Base-by-base conservation (phyloP, 169 alveolate species). In the Blepharisma undulans region DNA sequence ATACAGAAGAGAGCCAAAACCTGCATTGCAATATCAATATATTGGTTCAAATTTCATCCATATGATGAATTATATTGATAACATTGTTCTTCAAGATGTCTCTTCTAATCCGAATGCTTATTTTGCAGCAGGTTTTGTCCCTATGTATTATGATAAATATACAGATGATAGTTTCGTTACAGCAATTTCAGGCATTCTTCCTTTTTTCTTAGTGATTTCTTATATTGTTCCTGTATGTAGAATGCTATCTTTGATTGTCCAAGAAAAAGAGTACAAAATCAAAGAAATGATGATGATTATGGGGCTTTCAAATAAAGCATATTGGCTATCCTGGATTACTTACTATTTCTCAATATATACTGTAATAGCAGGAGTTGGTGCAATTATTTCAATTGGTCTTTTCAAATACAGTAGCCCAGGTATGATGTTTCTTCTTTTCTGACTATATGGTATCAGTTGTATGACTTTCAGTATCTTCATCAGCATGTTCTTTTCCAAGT, bases 281-380 rank as follows among this genome's bases (percentile, higher is more conserved):
- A 95, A 96, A 93, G 99, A 97, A 90, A 93, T 95, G 19, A 96
- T 97, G 98, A 94, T 92, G 92, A 96, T 97, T 92, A 95, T 96
- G 98, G 99, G 99, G 3, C 88, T 97, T 88, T 80, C 91, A 0
- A 96, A 95, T 90, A 82, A 88, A 27, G 92, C 97, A 8, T 96
- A 95, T 87, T 95, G 94, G 14, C 72, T 93, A 25, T 93, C 97
- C 12, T 97, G 97, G 97, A 90, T 96, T 76, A 80, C 92, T 61
- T 92, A 93, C 79, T 96, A 92, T 87, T 76, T 93, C 66, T 27
- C 93, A 14, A 84, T 94, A 4, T 93, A 95, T 86, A 82, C 93
- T 10, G 86, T 78, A 29, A 32, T 78, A 25, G 25, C 71, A 25
- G 34, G 29, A 5, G 34, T 78, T 21, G 25, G 29, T 14, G 34